phyloP scores from a whole-genome alignment of 2,329 filamentous ascomycete species.

The Elsinoe fawcettii region DNA sequence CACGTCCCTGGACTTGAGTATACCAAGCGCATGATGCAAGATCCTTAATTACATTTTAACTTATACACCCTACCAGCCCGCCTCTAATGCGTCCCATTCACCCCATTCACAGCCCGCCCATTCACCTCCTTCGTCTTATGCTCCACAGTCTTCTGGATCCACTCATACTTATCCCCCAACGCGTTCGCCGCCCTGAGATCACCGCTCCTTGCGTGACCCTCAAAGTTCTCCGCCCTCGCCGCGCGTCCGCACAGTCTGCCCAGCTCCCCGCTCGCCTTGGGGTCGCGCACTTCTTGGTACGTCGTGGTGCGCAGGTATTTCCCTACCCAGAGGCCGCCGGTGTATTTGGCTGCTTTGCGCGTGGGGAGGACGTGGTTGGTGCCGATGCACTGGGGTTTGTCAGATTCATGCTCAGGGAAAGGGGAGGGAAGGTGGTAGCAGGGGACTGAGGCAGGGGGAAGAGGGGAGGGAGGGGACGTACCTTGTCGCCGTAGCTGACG shows the following conservation, averaged over 20 bases:
- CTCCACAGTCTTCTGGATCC: slow-evolving; percentile 27
- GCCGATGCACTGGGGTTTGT: slow-evolving; percentile 39
- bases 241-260: slow-evolving; percentile 44
- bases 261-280: slow-evolving; percentile 41
- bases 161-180: slow-evolving; percentile 36
- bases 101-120: neutral
- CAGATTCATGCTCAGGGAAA: too few relatives aligned
- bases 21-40: too few relatives aligned
- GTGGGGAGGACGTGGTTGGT: slow-evolving; percentile 51
- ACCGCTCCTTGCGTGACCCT: slow-evolving; percentile 48
- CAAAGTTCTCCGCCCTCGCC: slow-evolving; percentile 45
- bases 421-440: too few relatives aligned
- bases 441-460: too few relatives aligned
- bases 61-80: neutral
- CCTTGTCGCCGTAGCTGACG: slow-evolving; percentile 47
- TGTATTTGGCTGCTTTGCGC: slow-evolving; percentile 41
- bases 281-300: slow-evolving; percentile 43
- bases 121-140: neutral
- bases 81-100: neutral
- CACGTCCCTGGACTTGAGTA: too few relatives aligned
- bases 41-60: too few relatives aligned
- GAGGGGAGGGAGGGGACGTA: slow-evolving; percentile 24
- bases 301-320: slow-evolving; percentile 47
- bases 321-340: slow-evolving; percentile 49
- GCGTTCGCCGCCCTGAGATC: slow-evolving; percentile 41